phyloP scores from a whole-genome alignment of 441 rosid species.

The Euphorbia celastroides region DNA sequence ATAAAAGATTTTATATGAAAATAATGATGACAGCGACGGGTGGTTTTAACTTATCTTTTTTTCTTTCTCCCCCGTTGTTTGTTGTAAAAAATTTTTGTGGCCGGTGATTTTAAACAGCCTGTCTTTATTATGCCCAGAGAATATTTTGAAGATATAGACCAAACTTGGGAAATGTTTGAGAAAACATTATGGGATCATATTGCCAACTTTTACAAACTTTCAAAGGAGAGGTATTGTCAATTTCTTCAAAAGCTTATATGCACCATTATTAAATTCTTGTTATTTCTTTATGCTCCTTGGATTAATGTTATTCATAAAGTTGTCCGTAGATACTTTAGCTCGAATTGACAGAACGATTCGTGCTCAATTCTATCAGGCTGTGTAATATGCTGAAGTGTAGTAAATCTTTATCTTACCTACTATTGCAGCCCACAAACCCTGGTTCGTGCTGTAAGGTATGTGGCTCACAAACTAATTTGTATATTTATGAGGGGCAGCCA shows the following conservation, averaged over 20 bases:
- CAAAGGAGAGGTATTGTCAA: slow-evolving; percentile 80
- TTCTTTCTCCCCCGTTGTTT: neutral
- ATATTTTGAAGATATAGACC: slow-evolving; percentile 98
- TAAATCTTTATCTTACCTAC: neutral
- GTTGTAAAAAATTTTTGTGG: neutral
- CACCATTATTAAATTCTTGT: neutral
- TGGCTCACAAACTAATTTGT: slow-evolving; percentile 12
- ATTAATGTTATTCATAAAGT: neutral
- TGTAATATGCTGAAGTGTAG: slow-evolving; percentile 15
- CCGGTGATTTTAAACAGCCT: slow-evolving; percentile 20
- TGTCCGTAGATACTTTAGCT: neutral
- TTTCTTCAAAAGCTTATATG: neutral
- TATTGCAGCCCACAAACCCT: slow-evolving; percentile 94
- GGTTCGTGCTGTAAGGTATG: slow-evolving; percentile 97
- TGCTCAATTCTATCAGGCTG: neutral
- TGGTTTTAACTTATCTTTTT: too few relatives aligned
- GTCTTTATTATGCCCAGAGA: slow-evolving; percentile 46
- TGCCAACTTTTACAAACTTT: slow-evolving; percentile 76
- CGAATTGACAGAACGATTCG: neutral
- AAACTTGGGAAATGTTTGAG: slow-evolving; percentile 96
- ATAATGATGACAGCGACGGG: too few relatives aligned
- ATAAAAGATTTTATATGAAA: too few relatives aligned
- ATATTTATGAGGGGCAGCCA: slow-evolving; percentile 1
- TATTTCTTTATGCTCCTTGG: neutral
- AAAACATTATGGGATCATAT: slow-evolving; percentile 93